Evolutionary conservation across 441 rosid species (phyloP), one percentile per base, ranked within the genome.

Genomic region (Gossypium davidsonii): DNA sequence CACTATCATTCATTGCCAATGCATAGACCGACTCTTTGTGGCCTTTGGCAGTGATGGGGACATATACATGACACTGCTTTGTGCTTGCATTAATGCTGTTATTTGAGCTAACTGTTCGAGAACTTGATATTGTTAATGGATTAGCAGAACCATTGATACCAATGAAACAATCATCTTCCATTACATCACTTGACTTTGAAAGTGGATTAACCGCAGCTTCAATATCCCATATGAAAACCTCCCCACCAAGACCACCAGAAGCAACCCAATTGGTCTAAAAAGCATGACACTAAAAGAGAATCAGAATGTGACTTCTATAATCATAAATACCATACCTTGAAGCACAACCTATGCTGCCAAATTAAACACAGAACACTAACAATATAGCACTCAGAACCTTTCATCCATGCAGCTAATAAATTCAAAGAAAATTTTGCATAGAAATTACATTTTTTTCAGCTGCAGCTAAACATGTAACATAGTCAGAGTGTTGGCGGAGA

Each of bases 201-300:
- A 87, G 77, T 57, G 98, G 94, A 72, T 90, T 77, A 67, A 88
- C 81, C n/a, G 93, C 90, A 61, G 97, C 91, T 84, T 93, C 99
- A 58, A 93, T 81, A 79, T 93, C 98, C 99, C 99, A 95, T 76
- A 93, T 70, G 59, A 88, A 91, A 80, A 95, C 98, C 88, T 95
- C 99, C 83, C 97, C 97, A 55, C 98, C 99, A 89, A 95, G 99
- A 77, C 97, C 99, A 86, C 97, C 96, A 80, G 99, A 95, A 78
- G 98, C 99, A 90, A 95, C 90, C 79, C 88, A 75, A 85, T 90
- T 90, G 87, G 84, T 87, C 99, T 95, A 91, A 81, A 82, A 89
- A 78, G 82, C 21, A 66, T 46, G 70, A 0, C 85, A 91, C 94
- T 83, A 88, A 77, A 80, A 83, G 73, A 90, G 86, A 83, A 84